Evolutionary conservation across 768 basidiomycete genomes (phyloP), one percentile per base, ranked within the genome.

Genomic region (Coprinellus micaceus): DNA sequence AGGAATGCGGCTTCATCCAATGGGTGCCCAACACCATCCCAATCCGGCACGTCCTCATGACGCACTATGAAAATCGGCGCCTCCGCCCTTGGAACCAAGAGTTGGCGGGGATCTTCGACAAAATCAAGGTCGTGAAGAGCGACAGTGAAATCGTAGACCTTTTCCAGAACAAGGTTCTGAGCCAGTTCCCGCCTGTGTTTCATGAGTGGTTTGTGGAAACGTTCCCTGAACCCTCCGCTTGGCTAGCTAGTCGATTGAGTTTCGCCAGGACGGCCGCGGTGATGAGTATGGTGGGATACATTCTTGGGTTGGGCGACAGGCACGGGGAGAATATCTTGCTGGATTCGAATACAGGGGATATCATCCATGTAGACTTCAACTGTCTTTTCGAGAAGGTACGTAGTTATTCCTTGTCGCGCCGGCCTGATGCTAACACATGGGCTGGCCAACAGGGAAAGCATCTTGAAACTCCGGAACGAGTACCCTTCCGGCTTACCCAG

Each of bases 261-360:
- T 99, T 95, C 66, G 86, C 82, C 3, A 81, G 96, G 41, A 97
- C 96, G 0, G 83, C 90, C 0, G 97, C 96, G 0, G 97, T 98
- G 53, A 98, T 97, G 88, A 97, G 91, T 1, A 98, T 99, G 91
- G 91, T 98, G 21, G 97, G 97, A 11, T 96, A 91, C 64, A 94
- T 99, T 41, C 77, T 98, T 12, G 96, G 96, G 94, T 78, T 99
- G n/a, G 97, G 97, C 12, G 97, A 99, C 70, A 81, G 97, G 39
- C 97, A 99, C 67, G 85, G 88, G 63, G 96, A 98, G 72, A 99
- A 99, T 66, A 98, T 98, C 48, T 77, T 99, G 13, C 82, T 98
- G 44, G 97, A 99, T 64, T 79, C 74, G 4, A 88, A 85, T 61
- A 88, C 86, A 0, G 97, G 97, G 1, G 95, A 96, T 64, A 82